Conservation (phyloP, 345 rosid genomes). For the Bruguiera sexangula region DNA sequence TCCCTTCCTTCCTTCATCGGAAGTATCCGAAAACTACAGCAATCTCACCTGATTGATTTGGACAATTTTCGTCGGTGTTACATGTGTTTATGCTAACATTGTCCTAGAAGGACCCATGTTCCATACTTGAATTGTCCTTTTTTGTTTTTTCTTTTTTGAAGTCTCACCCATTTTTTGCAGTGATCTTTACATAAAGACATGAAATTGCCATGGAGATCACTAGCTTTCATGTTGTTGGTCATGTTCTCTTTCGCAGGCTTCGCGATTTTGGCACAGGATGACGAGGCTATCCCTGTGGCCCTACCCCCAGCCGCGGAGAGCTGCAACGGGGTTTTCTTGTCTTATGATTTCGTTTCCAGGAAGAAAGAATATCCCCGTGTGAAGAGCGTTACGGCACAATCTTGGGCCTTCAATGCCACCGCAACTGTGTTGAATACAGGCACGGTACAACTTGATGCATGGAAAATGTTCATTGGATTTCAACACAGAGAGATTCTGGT, state of each 20-base stretch:
- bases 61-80: not conserved
- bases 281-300: not conserved
- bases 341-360: too few relatives aligned
- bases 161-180: too few relatives aligned
- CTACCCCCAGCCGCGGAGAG: too few relatives aligned
- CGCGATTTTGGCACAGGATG: conserved; percentile 15
- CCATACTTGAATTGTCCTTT: not conserved
- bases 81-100: too few relatives aligned
- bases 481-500: conserved; percentile 70
- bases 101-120: not conserved
- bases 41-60: not conserved
- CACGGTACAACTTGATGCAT: conserved; percentile 42
- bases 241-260: conserved; percentile 1
- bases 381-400: too few relatives aligned
- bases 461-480: conserved; percentile 75
- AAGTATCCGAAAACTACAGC: not conserved
- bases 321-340: too few relatives aligned
- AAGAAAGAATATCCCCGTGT: too few relatives aligned
- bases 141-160: too few relatives aligned
- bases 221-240: not conserved
- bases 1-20: not conserved
- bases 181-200: conserved; percentile 7
- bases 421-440: too few relatives aligned
- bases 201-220: conserved; percentile 18
- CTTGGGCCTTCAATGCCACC: too few relatives aligned